phyloP scores from a whole-genome alignment of 371 early-diverging fungal genomes.

The Zancudomyces culisetae region DNA sequence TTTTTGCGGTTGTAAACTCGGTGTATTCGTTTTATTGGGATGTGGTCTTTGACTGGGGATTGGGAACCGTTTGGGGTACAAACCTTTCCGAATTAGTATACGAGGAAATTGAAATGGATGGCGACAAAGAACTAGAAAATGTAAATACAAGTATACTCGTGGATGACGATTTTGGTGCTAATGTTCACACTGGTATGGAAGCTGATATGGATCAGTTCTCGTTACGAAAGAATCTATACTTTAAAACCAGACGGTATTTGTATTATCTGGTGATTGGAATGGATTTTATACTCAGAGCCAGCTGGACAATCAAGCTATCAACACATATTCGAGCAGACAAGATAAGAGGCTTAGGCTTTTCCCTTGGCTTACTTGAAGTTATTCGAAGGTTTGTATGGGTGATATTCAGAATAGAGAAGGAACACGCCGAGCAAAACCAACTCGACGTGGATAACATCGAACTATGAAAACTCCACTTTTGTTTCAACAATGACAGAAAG shows the following conservation, averaged over 20 bases:
- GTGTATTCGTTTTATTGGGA: slow-evolving; percentile 91
- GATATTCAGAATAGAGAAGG: slow-evolving; percentile 60
- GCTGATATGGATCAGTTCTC: slow-evolving; percentile 5
- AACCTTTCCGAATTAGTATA: slow-evolving; percentile 13
- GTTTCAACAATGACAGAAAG: too few relatives aligned
- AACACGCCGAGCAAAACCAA: too few relatives aligned
- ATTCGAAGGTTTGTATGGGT: slow-evolving; percentile 80
- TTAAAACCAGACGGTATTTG: slow-evolving; percentile 26
- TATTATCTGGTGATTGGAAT: slow-evolving; percentile 55
- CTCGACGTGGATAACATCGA: too few relatives aligned
- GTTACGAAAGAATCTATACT: slow-evolving; percentile 41
- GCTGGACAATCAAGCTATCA: slow-evolving; percentile 67
- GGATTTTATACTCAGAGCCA: slow-evolving; percentile 60
- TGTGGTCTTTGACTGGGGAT: slow-evolving; percentile 73
- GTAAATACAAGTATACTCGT: background rate
- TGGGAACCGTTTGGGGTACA: slow-evolving; percentile 25
- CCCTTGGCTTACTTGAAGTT: slow-evolving; percentile 60
- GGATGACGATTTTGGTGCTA: slow-evolving; percentile 4
- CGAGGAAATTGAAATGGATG: background rate
- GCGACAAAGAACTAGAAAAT: background rate
- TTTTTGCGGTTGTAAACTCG: slow-evolving; percentile 56
- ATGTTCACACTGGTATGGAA: background rate
- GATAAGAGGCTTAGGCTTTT: slow-evolving; percentile 46
- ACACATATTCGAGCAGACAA: slow-evolving; percentile 44
- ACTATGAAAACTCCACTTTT: too few relatives aligned